Base-by-base conservation (phyloP, 768 basidiomycete species). In the Mycena belliarum region DNA sequence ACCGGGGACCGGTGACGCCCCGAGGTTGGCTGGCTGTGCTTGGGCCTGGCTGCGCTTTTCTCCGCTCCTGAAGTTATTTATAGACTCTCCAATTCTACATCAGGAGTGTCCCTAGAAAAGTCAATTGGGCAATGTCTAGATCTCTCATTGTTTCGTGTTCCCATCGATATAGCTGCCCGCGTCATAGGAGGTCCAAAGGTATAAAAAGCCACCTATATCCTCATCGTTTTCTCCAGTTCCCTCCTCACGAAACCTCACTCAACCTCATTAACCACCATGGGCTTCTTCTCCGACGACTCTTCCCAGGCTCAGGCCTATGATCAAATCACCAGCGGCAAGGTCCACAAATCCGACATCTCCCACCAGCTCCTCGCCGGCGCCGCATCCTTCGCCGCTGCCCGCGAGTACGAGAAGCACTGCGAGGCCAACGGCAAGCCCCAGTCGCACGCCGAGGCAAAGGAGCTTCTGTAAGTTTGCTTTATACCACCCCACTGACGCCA, bases 301-400 rank as follows among this genome's bases (percentile, higher is more conserved):
- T 35, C 46, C 29, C 26, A 67, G 55, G 68, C 66, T n/a, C 37
- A 65, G 23, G 66, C 66, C 21, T 61, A 65, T 60, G 55, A 64
- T 40, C 61, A 63, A 49, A 26, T 52, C 32, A 23, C 23, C 9
- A 37, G 23, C 12, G 29, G 20, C 74, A 73, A 58, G 70, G 70
- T 23, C 21, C 82, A 83, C 73, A 70, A 81, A 72, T 73, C 81
- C 14, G 63, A 71, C 51, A 71, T 83, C 63, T 75, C 79, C 11
- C 84, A 85, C 67, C 79, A 86, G 69, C 63, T 84, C 32, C 70
- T 85, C 59, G 78, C 80, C 35, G 82, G 70, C 21, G 84, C 84
- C n/a, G 83, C 83, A 2, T 65, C 79, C 53, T 85, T 74, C 68
- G 79, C 50, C 44, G 49, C 35, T 38, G 38, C 46, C 28, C 12